These are phyloP conservation scores for Nakaseomyces nivariensis DNA, from an alignment of 1,139 yeast genomes.

Conservation along the genomic window DNA sequence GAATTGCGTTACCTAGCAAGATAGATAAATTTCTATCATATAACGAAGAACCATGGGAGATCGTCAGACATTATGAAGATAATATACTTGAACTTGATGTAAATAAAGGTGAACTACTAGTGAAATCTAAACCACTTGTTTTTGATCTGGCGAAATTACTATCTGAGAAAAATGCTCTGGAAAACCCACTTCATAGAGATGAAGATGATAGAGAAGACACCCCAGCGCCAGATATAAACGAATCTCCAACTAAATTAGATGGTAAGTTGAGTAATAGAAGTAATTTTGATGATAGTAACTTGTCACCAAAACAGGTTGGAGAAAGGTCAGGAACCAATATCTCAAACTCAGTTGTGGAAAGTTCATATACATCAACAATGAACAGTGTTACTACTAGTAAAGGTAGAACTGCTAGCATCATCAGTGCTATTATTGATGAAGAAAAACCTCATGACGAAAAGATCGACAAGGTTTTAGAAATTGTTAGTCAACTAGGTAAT, in stretches of 20 bases:
- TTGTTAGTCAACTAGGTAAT: conserved; percentile 54
- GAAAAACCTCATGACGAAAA: conserved; percentile 30
- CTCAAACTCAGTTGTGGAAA: background rate
- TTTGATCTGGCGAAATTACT: conserved; percentile 15
- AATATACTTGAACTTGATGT: conserved; percentile 15
- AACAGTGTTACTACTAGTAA: background rate
- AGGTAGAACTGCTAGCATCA: conserved; percentile 15
- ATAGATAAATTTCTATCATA: conserved; percentile 23
- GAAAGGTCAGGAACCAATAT: background rate
- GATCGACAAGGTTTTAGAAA: conserved; percentile 41
- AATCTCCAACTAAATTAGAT: background rate
- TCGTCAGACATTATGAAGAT: conserved; percentile 11
- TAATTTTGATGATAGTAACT: background rate
- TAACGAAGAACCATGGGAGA: conserved; percentile 18
- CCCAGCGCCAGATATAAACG: background rate
- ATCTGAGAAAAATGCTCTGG: conserved; percentile 15
- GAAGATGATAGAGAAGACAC: conserved; percentile 11
- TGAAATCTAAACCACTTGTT: conserved; percentile 10
- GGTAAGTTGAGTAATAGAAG: background rate
- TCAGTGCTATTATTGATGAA: conserved; percentile 12
- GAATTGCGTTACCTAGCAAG: conserved; percentile 46
- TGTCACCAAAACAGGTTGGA: background rate
- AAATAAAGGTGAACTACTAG: conserved; percentile 12
- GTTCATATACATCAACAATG: background rate
- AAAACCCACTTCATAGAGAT: conserved; percentile 14